phyloP scores from a whole-genome alignment of 2,329 filamentous ascomycete genomes.

The Talaromyces rugulosus region DNA sequence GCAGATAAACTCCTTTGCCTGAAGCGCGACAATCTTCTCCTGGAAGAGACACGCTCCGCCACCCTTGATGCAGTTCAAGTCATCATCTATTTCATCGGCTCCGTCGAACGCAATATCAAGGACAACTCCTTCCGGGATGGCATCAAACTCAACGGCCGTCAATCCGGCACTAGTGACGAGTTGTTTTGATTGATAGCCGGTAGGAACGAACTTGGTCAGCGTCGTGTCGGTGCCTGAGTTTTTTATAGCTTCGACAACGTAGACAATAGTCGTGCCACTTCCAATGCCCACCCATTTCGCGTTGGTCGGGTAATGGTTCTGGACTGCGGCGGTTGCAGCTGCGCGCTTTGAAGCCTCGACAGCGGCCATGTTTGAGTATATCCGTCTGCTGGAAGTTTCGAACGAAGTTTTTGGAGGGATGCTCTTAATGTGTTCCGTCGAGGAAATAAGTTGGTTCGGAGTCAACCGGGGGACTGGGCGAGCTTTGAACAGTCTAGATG shows the following conservation, averaged over 20 bases:
- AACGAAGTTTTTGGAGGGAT: neutral
- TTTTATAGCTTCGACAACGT: conserved; percentile 63
- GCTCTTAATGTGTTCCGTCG: neutral
- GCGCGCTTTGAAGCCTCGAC: conserved; percentile 58
- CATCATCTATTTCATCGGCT: conserved; percentile 91
- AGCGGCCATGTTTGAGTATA: conserved; percentile 26
- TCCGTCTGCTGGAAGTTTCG: neutral
- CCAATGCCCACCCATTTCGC: conserved; percentile 61
- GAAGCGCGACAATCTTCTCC: conserved; percentile 89
- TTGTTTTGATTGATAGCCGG: conserved; percentile 84
- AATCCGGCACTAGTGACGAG: conserved; percentile 78
- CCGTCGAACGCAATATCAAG: conserved; percentile 94
- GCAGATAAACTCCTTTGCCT: conserved; percentile 79
- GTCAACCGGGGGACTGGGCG: neutral
- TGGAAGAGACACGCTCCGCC: conserved; percentile 97
- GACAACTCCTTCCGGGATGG: conserved; percentile 59
- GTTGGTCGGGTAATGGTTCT: conserved; percentile 56
- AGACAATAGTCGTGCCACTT: conserved; percentile 62
- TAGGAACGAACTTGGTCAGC: conserved; percentile 81
- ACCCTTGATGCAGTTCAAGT: conserved; percentile 95
- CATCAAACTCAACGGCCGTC: conserved; percentile 71
- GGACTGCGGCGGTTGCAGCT: conserved; percentile 55
- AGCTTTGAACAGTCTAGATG: neutral
- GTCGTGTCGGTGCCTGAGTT: conserved; percentile 42
- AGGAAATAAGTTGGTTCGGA: neutral